Evolutionary conservation across 768 basidiomycete genomes (phyloP), one percentile per base, ranked within the genome.

Genomic region (Asterophora lycoperdoides): DNA sequence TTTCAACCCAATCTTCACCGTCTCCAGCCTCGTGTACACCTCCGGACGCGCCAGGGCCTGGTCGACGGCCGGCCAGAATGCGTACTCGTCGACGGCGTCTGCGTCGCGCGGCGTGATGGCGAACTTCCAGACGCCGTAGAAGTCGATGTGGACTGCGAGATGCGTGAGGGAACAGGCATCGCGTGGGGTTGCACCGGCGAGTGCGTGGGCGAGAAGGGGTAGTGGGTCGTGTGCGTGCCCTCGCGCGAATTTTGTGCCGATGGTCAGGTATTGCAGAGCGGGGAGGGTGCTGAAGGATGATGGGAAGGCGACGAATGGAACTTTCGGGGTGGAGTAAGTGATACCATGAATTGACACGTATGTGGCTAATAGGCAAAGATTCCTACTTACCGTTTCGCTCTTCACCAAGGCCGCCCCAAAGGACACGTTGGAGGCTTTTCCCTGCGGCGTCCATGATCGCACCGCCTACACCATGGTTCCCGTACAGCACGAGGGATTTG

Each of bases 41-140:
- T 17, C 15, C 6, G 39, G 42, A 19, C 47, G 41, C 10, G 51
- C 41, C 18, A 53, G 36, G 2, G 51, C 51, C 19, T 23, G 13
- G 29, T 55, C 51, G 2, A 55, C 23, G 2, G 13, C 28, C 15
- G 42, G 51, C 54, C 54, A 55, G 23, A 55, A 32, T 8, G 46
- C 41, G 28, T 55, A 55, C 28, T 43, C 29, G 33, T 46, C 45
- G 11, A 55, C 34, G 33, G 41, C 28, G 15, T 49, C 33, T 29
- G 28, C 38, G 39, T 55, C 54, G 15, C 54, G 52, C 28, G 30
- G 36, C 2, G 54, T 55, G 38, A 53, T 49, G 11, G 54, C 47
- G 20, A 55, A 55, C 26, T 46, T 52, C 54, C 54, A 55, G 41
- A 54, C 53, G 41, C 41, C 43, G 39, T 44, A 42, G 28, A 55